Base-by-base conservation (phyloP, 805 yeast genomes). In the Candida nanaspora region DNA sequence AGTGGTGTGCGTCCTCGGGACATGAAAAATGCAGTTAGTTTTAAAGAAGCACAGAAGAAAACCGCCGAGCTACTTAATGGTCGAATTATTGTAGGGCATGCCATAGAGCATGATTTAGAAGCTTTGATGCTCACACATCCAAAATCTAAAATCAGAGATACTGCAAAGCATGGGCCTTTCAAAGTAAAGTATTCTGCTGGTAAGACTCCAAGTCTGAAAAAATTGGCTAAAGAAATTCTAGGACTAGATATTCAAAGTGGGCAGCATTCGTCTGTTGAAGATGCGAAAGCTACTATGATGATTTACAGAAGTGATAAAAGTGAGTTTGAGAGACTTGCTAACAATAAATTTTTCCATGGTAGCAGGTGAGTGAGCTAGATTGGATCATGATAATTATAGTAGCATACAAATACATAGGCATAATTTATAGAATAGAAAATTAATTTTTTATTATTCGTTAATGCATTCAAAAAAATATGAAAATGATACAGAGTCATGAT, bases 251-350 rank as follows among this genome's bases (percentile, higher is more conserved):
- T 88, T 43, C 96, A 88, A 59, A 65, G 63, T 0, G 86, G 81
- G 1, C 72, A 78, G 45, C 96, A 89, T 63, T 82, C 93, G 3
- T 86, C 96, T 0, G 86, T 88, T 1, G 95, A 86, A 55, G 97
- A 88, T 64, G 95, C 96, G 0, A 76, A 76, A 52, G 89, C 89
- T 1, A 80, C 96, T 0, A 89, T 88, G 95, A 57, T 80, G 44
- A 60, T 88, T n/a, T 88, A 78, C 54, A 72, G 84, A 45, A 54
- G 73, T 39, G 72, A 76, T 46, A 80, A 76, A 53, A 67, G 64
- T 40, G 86, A 76, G 40, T 80, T 85, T 52, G 93, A 81, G 13
- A 28, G 15, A 9, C 14, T 10, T 11, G 13, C 31, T 28, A 28
- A 23, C 11, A 28, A 28, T 28, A 8, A 28, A 6, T 28, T 28